Percentiles rank a stretch among this genome's conserved stretches.
phyloP scores from a whole-genome alignment of 148 eudicot genomes.

The Spergularia bocconei region DNA sequence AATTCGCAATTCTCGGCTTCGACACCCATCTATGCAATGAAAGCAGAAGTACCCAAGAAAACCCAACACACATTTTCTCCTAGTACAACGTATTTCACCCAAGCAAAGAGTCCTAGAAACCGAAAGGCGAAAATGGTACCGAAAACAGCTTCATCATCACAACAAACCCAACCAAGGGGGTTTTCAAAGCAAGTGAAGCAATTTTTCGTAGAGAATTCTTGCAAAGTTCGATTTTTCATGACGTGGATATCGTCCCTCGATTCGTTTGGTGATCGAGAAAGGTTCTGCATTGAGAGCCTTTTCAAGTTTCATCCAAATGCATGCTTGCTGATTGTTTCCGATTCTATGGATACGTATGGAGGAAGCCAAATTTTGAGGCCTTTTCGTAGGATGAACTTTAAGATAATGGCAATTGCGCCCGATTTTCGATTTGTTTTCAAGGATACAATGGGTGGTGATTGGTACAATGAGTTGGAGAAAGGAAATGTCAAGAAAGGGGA shows the following conservation, averaged over 20 bases:
- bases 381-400: constrained; percentile 40
- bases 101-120: constrained; percentile 10
- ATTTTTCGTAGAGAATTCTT: constrained; percentile 43
- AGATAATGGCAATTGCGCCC: constrained; percentile 55
- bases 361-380: constrained; percentile 52
- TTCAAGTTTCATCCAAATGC: constrained; percentile 67
- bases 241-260: constrained; percentile 76
- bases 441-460: constrained; percentile 52
- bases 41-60: constrained; percentile 22
- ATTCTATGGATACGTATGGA: constrained; percentile 50
- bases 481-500: constrained; percentile 57
- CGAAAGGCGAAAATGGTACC: constrained; percentile 7
- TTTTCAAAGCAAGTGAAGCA: constrained; percentile 47
- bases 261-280: constrained; percentile 56
- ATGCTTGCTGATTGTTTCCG: constrained; percentile 65
- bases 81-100: not conserved
- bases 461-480: constrained; percentile 45
- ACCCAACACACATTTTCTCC: constrained; percentile 25
- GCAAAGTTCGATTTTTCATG: constrained; percentile 65
- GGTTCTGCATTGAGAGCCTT: constrained; percentile 53
- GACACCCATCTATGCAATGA: constrained; percentile 7
- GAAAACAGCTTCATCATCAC: constrained; percentile 18
- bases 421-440: constrained; percentile 57
- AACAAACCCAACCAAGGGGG: constrained; percentile 12
- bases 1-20: constrained; percentile 16